Conservation (phyloP, 371 early-diverging fungal species). For the Rhizopus delemar region DNA sequence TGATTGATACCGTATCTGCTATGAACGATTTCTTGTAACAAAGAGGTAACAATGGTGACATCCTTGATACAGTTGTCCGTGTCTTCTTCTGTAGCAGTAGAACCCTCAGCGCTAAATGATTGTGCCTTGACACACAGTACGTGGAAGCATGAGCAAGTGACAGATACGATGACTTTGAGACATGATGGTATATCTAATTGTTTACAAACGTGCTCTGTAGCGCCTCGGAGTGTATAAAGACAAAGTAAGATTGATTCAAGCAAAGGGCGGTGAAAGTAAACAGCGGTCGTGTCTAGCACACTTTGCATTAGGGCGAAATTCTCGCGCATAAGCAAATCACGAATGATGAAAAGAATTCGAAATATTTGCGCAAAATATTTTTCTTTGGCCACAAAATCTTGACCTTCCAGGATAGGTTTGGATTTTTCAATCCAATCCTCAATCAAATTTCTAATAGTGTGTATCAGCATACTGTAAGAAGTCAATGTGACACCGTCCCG, state of each 20-base stretch:
- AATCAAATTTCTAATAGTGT: slow-evolving; percentile 36
- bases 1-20: slow-evolving; percentile 24
- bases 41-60: slow-evolving; percentile 34
- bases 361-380: slow-evolving; percentile 27
- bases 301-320: slow-evolving; percentile 37
- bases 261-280: slow-evolving; percentile 44
- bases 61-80: slow-evolving; percentile 39
- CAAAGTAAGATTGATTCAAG: slow-evolving; percentile 38
- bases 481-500: slow-evolving; percentile 34
- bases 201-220: background rate
- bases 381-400: slow-evolving; percentile 19
- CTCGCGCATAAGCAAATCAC: slow-evolving; percentile 32
- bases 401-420: slow-evolving; percentile 15
- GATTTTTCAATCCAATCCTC: slow-evolving; percentile 44
- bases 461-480: slow-evolving; percentile 28
- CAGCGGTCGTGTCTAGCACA: slow-evolving; percentile 24
- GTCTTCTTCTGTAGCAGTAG: slow-evolving; percentile 12
- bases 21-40: slow-evolving; percentile 37
- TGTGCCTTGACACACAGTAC: slow-evolving; percentile 31
- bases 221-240: slow-evolving; percentile 35
- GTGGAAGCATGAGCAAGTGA: slow-evolving; percentile 39
- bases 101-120: slow-evolving; percentile 26
- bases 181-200: slow-evolving; percentile 7
- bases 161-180: slow-evolving; percentile 4
- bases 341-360: slow-evolving; percentile 23